phyloP scores from a whole-genome alignment of 306 rosid genomes.

The Heteromeles arbutifolia region DNA sequence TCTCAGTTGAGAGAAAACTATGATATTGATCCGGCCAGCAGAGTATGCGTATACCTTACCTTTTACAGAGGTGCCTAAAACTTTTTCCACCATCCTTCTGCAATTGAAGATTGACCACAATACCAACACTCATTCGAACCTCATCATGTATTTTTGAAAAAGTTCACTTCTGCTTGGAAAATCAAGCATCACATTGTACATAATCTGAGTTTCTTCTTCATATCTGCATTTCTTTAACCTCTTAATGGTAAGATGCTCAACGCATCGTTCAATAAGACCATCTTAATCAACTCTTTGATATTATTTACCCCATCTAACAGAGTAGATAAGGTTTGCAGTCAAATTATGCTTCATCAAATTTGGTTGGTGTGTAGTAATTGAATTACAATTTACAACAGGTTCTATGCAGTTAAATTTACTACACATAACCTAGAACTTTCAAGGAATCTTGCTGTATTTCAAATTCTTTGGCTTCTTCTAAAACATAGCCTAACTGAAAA shows the following conservation, averaged over 20 bases:
- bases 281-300: neutral
- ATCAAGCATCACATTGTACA: neutral
- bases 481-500: slow-evolving; percentile 2
- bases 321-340: neutral
- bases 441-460: neutral
- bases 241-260: neutral
- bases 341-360: neutral
- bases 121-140: neutral
- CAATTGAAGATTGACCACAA: neutral
- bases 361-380: neutral
- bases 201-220: neutral
- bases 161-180: neutral
- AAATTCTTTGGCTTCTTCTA: neutral
- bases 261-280: neutral
- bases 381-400: neutral
- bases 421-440: neutral
- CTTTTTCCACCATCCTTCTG: neutral
- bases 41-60: neutral
- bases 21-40: neutral
- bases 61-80: neutral
- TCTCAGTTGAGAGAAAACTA: neutral
- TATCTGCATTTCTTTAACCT: neutral
- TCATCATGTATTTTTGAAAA: neutral
- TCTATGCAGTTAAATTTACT: neutral
- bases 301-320: neutral